Percentiles rank a stretch among this genome's conserved stretches.
Conservation (phyloP, 306 rosid species). For the Fragaria iinumae region DNA sequence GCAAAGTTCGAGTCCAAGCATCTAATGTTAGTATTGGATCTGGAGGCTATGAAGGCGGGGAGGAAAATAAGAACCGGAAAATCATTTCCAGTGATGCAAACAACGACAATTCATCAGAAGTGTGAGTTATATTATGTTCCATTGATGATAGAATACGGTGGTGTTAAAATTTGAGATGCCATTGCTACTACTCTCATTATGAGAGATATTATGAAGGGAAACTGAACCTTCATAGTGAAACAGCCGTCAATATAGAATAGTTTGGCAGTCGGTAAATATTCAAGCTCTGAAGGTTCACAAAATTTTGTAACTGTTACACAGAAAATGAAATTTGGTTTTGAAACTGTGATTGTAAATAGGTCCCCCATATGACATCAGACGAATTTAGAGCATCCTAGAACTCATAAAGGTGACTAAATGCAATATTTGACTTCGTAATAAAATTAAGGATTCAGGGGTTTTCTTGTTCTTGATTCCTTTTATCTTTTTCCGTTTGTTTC, state of each 20-base stretch:
- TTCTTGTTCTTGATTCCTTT: not conserved
- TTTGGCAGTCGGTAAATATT: not conserved
- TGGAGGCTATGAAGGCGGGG: slow-evolving; percentile 57
- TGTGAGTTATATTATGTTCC: slow-evolving; percentile 48
- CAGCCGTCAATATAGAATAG: not conserved
- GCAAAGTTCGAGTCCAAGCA: slow-evolving; percentile 56
- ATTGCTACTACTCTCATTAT: slow-evolving; percentile 3
- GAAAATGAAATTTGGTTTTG: not conserved
- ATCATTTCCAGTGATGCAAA: slow-evolving; percentile 35
- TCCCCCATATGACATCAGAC: not conserved
- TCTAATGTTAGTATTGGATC: slow-evolving; percentile 73
- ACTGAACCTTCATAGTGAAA: slow-evolving; percentile 7
- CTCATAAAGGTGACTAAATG: not conserved
- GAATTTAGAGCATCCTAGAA: not conserved
- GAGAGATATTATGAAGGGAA: not conserved
- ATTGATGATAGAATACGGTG: slow-evolving; percentile 13
- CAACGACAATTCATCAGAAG: slow-evolving; percentile 45
- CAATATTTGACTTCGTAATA: not conserved
- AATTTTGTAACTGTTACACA: not conserved
- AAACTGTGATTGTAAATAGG: not conserved
- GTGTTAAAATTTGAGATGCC: slow-evolving; percentile 5
- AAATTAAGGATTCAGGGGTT: slow-evolving; percentile 1
- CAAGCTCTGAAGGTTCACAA: not conserved
- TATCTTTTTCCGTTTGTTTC: not conserved
- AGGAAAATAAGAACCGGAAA: slow-evolving; percentile 42